Conservation (phyloP, 1,139 yeast genomes). For the Suhomyces atakaporum region DNA sequence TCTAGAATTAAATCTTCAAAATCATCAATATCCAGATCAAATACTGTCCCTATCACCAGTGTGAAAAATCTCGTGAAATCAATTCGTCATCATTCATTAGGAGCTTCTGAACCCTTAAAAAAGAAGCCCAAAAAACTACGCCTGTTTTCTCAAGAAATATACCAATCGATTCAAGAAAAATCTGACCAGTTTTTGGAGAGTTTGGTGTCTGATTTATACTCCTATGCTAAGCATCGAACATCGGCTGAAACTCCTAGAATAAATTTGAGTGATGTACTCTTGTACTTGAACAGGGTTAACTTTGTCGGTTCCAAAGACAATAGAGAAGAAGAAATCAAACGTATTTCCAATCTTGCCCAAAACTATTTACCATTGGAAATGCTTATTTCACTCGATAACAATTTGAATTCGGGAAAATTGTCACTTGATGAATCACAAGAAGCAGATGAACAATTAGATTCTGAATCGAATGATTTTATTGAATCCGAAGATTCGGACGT, state of each 20-base stretch:
- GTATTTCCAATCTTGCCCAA: slow-evolving; percentile 37
- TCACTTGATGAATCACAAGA: slow-evolving; percentile 1
- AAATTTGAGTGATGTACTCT: slow-evolving; percentile 37
- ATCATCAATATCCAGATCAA: background rate
- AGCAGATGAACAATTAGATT: background rate
- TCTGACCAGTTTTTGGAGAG: slow-evolving; percentile 18
- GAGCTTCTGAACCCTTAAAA: slow-evolving; percentile 1
- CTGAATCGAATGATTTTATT: slow-evolving; percentile 2
- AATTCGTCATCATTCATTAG: slow-evolving; percentile 9
- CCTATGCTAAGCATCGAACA: slow-evolving; percentile 28
- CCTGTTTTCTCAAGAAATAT: slow-evolving; percentile 5
- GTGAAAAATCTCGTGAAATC: slow-evolving; percentile 16
- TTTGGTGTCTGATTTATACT: slow-evolving; percentile 21
- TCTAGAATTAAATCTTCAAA: background rate
- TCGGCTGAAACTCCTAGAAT: slow-evolving; percentile 25
- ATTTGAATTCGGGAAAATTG: slow-evolving; percentile 19
- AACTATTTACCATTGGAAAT: slow-evolving; percentile 40
- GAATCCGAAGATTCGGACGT: slow-evolving; percentile 6
- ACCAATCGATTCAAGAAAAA: slow-evolving; percentile 16
- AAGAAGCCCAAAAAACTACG: slow-evolving; percentile 11
- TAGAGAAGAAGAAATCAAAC: slow-evolving; percentile 22
- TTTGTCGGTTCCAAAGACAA: slow-evolving; percentile 23
- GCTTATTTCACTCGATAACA: slow-evolving; percentile 37
- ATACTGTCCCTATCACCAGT: slow-evolving; percentile 12
- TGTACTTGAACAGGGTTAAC: slow-evolving; percentile 38